Evolutionary conservation across 2,329 filamentous ascomycete genomes (phyloP).

Genomic region (Escovopsis weberi): DNA sequence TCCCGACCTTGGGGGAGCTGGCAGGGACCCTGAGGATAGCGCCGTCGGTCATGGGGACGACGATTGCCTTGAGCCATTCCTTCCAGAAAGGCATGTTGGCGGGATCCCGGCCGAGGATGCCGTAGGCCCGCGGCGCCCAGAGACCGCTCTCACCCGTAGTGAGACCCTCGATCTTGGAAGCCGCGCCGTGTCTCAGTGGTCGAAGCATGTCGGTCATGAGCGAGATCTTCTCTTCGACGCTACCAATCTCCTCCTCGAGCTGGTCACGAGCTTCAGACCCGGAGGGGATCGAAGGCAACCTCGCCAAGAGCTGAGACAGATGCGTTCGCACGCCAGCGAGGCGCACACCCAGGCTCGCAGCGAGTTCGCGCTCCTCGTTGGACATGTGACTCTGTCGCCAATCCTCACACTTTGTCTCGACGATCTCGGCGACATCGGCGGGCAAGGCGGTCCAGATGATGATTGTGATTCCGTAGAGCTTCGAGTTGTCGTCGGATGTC

Average conservation of each 20-base stretch:
- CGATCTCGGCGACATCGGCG: slow-evolving; percentile 64
- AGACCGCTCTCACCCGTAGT: slow-evolving; percentile 91
- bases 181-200: slow-evolving; percentile 83
- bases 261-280: slow-evolving; percentile 69
- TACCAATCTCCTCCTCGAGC: slow-evolving; percentile 86
- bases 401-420: slow-evolving; percentile 69
- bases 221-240: slow-evolving; percentile 91
- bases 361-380: slow-evolving; percentile 77
- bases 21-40: slow-evolving; percentile 67
- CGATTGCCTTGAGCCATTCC: slow-evolving; percentile 85
- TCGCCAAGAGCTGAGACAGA: slow-evolving; percentile 72
- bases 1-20: slow-evolving; percentile 77
- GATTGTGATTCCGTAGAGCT: slow-evolving; percentile 80
- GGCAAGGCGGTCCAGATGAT: slow-evolving; percentile 88
- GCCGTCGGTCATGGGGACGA: slow-evolving; percentile 93
- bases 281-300: slow-evolving; percentile 65
- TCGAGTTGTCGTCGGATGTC: slow-evolving; percentile 85
- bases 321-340: slow-evolving; percentile 79
- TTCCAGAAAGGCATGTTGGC: slow-evolving; percentile 91
- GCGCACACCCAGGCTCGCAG: slow-evolving; percentile 78
- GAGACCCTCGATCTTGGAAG: slow-evolving; percentile 91
- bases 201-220: slow-evolving; percentile 93
- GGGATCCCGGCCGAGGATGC: slow-evolving; percentile 73
- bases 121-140: slow-evolving; percentile 90
- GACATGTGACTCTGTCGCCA: slow-evolving; percentile 83